phyloP scores from a whole-genome alignment of 1,139 yeast genomes.

The Suhomyces atakaporum region DNA sequence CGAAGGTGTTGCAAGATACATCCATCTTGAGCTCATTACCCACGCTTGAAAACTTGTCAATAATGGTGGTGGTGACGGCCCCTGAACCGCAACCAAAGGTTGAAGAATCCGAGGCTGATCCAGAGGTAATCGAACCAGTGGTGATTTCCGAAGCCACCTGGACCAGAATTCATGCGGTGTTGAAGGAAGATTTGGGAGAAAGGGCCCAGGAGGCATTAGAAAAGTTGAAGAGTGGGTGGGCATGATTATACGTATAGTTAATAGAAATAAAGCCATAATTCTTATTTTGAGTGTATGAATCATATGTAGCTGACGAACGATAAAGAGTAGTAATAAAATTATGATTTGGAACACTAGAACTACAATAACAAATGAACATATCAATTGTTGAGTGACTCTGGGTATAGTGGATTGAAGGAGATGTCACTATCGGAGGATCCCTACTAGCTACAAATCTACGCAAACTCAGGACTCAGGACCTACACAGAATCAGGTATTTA shows the following conservation, averaged over 20 bases:
- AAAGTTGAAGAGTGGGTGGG: conserved; percentile 32
- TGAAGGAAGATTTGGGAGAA: conserved; percentile 33
- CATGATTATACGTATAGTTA: not conserved
- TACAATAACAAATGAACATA: too few species aligned
- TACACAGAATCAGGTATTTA: too few species aligned
- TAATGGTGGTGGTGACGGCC: conserved; percentile 43
- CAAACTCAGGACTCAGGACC: too few species aligned
- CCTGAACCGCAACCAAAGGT: conserved; percentile 14
- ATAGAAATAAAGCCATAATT: too few species aligned
- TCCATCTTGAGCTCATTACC: conserved; percentile 27
- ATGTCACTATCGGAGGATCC: too few species aligned
- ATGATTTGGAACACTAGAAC: too few species aligned
- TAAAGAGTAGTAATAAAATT: too few species aligned
- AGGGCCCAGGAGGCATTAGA: conserved; percentile 30
- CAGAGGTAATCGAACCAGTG: conserved; percentile 19
- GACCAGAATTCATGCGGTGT: conserved; percentile 31
- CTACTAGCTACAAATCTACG: too few species aligned
- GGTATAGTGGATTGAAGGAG: too few species aligned
- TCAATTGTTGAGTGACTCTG: too few species aligned
- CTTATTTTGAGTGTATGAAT: too few species aligned
- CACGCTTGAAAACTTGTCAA: conserved; percentile 23
- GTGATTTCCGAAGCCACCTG: conserved; percentile 29
- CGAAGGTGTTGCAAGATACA: conserved; percentile 47
- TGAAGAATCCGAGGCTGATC: conserved; percentile 16
- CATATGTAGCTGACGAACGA: too few species aligned